Base-by-base conservation (phyloP, 1,284 basidiomycete species). In the Puccinia horiana region DNA sequence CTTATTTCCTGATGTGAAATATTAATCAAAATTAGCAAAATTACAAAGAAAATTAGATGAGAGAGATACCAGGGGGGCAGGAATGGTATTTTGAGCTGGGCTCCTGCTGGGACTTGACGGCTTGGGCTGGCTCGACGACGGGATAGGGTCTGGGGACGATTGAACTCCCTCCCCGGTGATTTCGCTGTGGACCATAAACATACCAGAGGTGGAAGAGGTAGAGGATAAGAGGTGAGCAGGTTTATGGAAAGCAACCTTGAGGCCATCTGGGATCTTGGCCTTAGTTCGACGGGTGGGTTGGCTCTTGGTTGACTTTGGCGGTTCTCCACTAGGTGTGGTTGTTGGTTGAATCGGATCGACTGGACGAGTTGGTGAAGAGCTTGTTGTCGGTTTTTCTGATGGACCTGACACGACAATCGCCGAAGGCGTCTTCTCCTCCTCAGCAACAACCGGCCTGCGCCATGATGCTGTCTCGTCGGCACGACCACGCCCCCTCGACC, bases 141-240 rank as follows among this genome's bases (percentile, higher is more conserved):
- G 54, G 72, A n/a, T 35, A n/a, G 56, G 40, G 44, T 42, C 29
- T 29, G 58, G 40, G 12, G 35, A 40, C 11, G 54, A 42, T 40
- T n/a, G 29, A 42, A 37, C 67, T 44, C 23, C 35, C 20, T 81
- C 72, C 9, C 70, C 80, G 74, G 58, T 63, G 32, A 81, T 81
- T 61, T 81, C 80, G 52, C 80, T 81, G 49, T 65, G 61, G 42
- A 81, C 80, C 80, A 81, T 81, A 56, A 81, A 81, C 70, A 81
- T 81, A 40, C 72, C 72, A 37, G 80, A 32, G 23, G 72, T 20
- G 44, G 58, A 9, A 26, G 80, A 1, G 23, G 37, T 67, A 20
- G 56, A 49, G 26, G 70, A 67, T 9, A 29, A 16, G 11, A 81
- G 54, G 69, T 81, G 72, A 20, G 80, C 54, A 47, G 80, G 80